phyloP scores from a whole-genome alignment of 2,329 filamentous ascomycete species.

The Monosporascus sp. region DNA sequence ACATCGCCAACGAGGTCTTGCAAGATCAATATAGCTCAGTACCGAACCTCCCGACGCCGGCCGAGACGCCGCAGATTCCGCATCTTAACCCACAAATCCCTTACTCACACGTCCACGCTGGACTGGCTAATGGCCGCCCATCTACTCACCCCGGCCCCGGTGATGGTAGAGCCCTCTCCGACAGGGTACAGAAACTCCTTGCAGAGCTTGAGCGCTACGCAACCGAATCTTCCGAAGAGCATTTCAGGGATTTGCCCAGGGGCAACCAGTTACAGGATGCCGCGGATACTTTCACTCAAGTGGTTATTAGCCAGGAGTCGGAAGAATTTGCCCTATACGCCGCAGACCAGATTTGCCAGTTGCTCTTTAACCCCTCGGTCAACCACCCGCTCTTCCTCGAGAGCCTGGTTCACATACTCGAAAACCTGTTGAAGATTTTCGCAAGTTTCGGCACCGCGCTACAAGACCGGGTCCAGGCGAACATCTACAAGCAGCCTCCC shows the following conservation, averaged over 20 bases:
- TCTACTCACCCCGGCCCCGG: conserved; percentile 38
- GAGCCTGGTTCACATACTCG: conserved; percentile 57
- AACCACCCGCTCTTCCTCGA: conserved; percentile 56
- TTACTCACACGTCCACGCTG: conserved; percentile 50
- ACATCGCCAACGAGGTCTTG: conserved; percentile 59
- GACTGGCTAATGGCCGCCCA: conserved; percentile 47
- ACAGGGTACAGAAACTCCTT: conserved; percentile 54
- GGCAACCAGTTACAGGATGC: conserved; percentile 57
- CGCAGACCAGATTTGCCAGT: conserved; percentile 53
- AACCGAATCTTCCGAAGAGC: conserved; percentile 50
- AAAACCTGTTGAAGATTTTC: conserved; percentile 56
- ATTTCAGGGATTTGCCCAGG: conserved; percentile 55
- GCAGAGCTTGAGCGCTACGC: conserved; percentile 52
- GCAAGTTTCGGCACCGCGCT: conserved; percentile 40
- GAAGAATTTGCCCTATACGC: conserved; percentile 57
- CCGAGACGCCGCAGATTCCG: conserved; percentile 54
- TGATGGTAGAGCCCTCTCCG: conserved; percentile 48
- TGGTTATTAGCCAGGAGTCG: conserved; percentile 59
- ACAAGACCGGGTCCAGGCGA: conserved; percentile 49
- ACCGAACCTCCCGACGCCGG: conserved; percentile 53
- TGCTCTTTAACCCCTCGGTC: conserved; percentile 48
- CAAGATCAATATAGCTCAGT: conserved; percentile 57
- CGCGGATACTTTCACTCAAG: conserved; percentile 56
- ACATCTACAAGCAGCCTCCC: conserved; percentile 54
- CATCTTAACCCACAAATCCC: conserved; percentile 49